These are phyloP conservation scores for Hericium rajendrae DNA, from an alignment of 768 basidiomycete genomes.

Conservation along the genomic window DNA sequence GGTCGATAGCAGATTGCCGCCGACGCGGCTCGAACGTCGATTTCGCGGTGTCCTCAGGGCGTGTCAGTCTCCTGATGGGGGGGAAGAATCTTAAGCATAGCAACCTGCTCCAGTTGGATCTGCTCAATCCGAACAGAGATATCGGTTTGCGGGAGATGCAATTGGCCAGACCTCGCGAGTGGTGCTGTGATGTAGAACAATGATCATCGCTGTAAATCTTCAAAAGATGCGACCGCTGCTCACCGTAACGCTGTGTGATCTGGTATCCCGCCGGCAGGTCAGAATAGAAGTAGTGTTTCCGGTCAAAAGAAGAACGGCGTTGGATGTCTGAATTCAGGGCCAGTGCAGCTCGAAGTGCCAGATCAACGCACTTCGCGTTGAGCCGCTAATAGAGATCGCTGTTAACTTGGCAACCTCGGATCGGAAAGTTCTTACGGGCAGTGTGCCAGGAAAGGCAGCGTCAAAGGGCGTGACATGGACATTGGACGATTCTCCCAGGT, in stretches of 20 bases:
- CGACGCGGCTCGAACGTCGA: constrained; percentile 51
- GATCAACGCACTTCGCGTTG: constrained; percentile 62
- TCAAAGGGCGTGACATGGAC: constrained; percentile 69
- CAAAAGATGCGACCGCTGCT: constrained; percentile 6
- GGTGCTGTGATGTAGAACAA: constrained; percentile 48
- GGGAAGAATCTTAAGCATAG: background rate
- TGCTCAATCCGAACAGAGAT: constrained; percentile 76
- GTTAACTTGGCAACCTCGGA: background rate
- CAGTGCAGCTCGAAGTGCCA: constrained; percentile 73
- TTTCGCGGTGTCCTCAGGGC: constrained; percentile 82
- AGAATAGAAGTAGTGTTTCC: constrained; percentile 97
- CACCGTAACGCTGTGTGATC: constrained; percentile 93
- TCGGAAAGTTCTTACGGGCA: constrained; percentile 54
- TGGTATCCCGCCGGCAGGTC: constrained; percentile 94
- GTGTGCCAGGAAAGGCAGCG: constrained; percentile 86
- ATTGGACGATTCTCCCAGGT: constrained; percentile 51
- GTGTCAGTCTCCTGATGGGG: background rate
- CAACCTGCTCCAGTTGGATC: constrained; percentile 89
- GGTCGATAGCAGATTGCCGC: constrained; percentile 57
- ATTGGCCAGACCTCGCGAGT: constrained; percentile 56
- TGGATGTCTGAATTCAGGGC: constrained; percentile 66
- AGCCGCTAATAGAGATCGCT: constrained; percentile 32
- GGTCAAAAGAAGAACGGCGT: constrained; percentile 72
- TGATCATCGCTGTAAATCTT: constrained; percentile 1
- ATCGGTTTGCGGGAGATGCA: constrained; percentile 34